Base-by-base conservation (phyloP, 2,329 filamentous ascomycete species). In the Zymoseptoria passerinii region DNA sequence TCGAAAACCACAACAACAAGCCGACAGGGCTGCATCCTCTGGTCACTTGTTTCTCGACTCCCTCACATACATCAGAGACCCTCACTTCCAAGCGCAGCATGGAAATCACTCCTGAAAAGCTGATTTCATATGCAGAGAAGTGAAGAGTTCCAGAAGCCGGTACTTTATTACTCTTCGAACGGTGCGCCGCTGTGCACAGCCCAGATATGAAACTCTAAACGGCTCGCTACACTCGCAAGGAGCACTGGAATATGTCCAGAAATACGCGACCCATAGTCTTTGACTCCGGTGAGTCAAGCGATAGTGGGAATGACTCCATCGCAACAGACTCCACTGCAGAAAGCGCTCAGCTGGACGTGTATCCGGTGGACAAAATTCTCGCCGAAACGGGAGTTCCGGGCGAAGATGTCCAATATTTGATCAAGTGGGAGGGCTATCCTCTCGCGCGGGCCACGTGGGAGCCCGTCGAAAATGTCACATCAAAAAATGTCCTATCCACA, bases 341-440 rank as follows among this genome's bases (percentile, higher is more conserved):
- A 7, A 60, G 60, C 28, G 65, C 66, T 8, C 40, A 59, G 1
- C 62, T 66, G 4, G 63, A 58, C 5, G 61, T 61, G 8, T 73
- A 69, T 54, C 52, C 58, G 10, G 69, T 73, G 13, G 71, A 73
- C 40, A 61, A 58, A 29, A 66, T 72, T n/a, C 58, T 72, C 4
- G 61, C 64, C 23, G 67, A 70, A 27, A 44, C 13, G 7, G 35
- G 16, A 44, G 53, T 18, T 18, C 50, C 19, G 2, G 35, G 35
- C 13, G n/a, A 13, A 44, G 44, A 40, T 19, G 10, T 28, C 23
- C 8, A 56, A 13, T 72, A 69, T 54, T 62, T 72, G 8, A 56
- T 71, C 53, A 70, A 71, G 54, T 73, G 71, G 71, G 61, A 65
- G 23, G 67, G 67, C 27, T 73, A 71, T 54, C 58, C 63, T 4